phyloP scores from a whole-genome alignment of 305 asterid genomes.

The Fraxinus xanthoxyloides region DNA sequence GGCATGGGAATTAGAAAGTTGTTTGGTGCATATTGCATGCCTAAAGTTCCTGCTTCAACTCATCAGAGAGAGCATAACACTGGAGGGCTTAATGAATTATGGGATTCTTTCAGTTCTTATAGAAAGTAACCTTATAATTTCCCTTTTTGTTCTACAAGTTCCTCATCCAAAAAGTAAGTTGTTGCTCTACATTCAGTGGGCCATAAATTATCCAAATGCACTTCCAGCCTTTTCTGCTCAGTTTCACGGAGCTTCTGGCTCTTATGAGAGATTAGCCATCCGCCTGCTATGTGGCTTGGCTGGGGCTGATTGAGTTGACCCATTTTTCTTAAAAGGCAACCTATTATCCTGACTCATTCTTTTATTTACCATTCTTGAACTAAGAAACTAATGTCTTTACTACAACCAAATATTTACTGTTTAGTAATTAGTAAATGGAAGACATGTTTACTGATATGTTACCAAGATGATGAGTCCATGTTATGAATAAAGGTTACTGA shows the following conservation, averaged over 20 bases:
- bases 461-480: neutral
- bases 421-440: neutral
- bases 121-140: neutral
- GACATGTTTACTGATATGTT: neutral
- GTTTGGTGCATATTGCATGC: neutral
- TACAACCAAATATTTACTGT: neutral
- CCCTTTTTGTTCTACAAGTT: conserved; percentile 8
- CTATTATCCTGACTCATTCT: neutral
- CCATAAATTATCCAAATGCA: neutral
- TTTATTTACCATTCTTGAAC: neutral
- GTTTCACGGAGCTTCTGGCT: conserved; percentile 6
- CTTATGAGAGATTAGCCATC: conserved; percentile 8
- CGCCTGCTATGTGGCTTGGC: conserved; percentile 3
- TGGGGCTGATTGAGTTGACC: neutral
- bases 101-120: neutral
- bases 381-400: neutral
- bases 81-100: neutral
- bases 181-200: conserved; percentile 5
- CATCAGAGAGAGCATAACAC: neutral
- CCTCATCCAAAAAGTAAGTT: neutral
- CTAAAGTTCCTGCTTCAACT: neutral
- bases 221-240: conserved; percentile 2
- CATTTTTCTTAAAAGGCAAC: neutral
- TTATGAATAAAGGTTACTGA: neutral
- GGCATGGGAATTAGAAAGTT: neutral